phyloP scores from a whole-genome alignment of 768 basidiomycete species.

The Hygrophoropsis aurantiaca region DNA sequence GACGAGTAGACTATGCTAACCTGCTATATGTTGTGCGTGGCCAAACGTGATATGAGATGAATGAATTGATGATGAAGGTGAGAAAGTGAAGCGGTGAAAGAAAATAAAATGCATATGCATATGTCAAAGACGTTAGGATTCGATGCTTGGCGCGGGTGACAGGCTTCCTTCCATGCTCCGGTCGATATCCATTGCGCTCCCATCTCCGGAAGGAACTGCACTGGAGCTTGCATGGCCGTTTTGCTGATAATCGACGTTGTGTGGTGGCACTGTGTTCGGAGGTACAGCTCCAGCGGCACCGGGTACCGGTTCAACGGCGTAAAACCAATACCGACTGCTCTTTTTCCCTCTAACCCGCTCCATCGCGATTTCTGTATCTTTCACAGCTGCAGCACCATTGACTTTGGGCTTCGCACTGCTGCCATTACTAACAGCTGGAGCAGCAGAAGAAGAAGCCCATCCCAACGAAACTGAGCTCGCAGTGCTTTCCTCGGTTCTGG shows the following conservation, averaged over 20 bases:
- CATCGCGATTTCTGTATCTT: conserved; percentile 70
- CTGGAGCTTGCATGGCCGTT: background rate
- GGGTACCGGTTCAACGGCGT: conserved; percentile 74
- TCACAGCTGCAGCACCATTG: conserved; percentile 64
- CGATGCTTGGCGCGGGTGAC: conserved; percentile 15
- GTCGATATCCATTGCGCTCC: conserved; percentile 24
- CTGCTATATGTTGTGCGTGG: conserved; percentile 12
- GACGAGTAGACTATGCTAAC: conserved; percentile 27
- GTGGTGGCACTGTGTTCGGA: conserved; percentile 12
- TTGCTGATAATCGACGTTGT: conserved; percentile 22
- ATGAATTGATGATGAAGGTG: conserved; percentile 16
- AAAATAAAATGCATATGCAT: conserved; percentile 1
- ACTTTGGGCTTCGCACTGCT: conserved; percentile 48
- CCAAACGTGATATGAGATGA: conserved; percentile 24
- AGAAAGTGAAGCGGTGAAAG: conserved; percentile 11
- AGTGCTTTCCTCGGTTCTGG: conserved; percentile 75
- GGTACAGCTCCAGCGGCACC: conserved; percentile 21
- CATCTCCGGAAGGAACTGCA: conserved; percentile 3
- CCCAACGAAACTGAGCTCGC: conserved; percentile 48
- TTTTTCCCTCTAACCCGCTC: conserved; percentile 80
- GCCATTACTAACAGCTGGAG: conserved; percentile 22
- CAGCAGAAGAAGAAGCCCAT: conserved; percentile 28
- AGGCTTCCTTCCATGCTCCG: conserved; percentile 12
- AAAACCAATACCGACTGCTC: conserved; percentile 86
- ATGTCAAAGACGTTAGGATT: background rate